Base-by-base conservation (phyloP, 306 rosid genomes). In the Corylus americana region DNA sequence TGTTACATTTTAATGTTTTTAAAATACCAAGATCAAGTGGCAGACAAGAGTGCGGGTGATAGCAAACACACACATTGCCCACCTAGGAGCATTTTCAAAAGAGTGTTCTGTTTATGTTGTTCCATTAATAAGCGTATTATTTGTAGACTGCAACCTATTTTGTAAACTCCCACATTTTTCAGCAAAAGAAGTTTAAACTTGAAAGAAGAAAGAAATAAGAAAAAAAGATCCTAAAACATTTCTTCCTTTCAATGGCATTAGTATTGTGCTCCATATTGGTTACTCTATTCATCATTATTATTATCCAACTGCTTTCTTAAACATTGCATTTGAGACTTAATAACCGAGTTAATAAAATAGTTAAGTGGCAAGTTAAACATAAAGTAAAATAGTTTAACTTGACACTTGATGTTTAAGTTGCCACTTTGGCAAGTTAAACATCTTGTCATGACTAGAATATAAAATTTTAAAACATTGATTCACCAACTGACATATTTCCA, bases 251-350 rank as follows among this genome's bases (percentile, higher is more conserved):
- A 59, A 59, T 59, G 66, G 66, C 66, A 59, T 13, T 25, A 59
- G 35, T 14, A 20, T 25, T 59, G 17, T 29, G 8, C 70, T 63
- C 45, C 70, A 63, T 31, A 63, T 14, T 29, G 69, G 42, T 5
- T 27, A 11, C 29, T 58, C 20, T 69, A 48, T 75, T 63, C 70
- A 58, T 55, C 62, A 18, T 74, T 49, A 18, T 14, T 16, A 67
- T 58, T 62, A 51, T 63, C 73, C 61, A 31, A 63, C 31, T 18
- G 66, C 11, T 61, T 68, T n/a, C 74, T 49, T 57, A 70, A 78
- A 63, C 62, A 47, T 54, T 29, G 50, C 57, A 58, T 81, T 72
- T 48, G 17, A 73, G 64, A 78, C 74, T 70, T 62, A 76, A 73
- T 11, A 14, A 77, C 55, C 57, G 50, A 5, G 10, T 42, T 47